Evolutionary conservation across 2,329 filamentous ascomycete genomes (phyloP).

Genomic region (Shiraia bambusicola): DNA sequence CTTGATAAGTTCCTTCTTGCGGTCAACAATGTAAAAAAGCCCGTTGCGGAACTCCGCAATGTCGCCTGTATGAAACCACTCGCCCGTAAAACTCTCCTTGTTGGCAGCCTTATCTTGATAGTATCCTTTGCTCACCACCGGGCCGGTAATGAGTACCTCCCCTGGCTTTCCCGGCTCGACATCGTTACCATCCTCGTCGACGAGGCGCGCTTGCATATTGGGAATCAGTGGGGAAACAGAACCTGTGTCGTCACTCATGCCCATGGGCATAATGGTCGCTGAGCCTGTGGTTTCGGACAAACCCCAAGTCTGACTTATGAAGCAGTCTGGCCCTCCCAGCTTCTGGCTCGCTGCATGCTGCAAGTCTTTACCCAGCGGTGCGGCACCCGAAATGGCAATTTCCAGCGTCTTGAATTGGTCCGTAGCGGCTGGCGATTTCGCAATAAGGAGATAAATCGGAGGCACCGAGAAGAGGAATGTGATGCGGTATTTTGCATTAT

Average conservation of each 20-base stretch:
- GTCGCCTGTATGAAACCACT: conserved; percentile 46
- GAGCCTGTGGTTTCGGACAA: conserved; percentile 57
- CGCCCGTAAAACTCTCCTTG: conserved; percentile 31
- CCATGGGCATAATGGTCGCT: conserved; percentile 50
- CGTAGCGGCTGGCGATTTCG: conserved; percentile 57
- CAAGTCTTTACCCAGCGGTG: conserved; percentile 58
- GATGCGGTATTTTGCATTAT: conserved; percentile 54
- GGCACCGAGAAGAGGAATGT: conserved; percentile 62
- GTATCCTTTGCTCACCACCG: conserved; percentile 43
- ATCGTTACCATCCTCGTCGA: conserved; percentile 38
- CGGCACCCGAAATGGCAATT: conserved; percentile 55
- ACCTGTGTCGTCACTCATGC: conserved; percentile 48
- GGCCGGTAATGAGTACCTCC: conserved; percentile 40
- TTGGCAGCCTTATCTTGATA: conserved; percentile 38
- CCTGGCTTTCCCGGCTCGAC: conserved; percentile 35
- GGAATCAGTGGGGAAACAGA: conserved; percentile 50
- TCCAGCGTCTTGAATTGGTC: conserved; percentile 57
- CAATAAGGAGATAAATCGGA: conserved; percentile 61
- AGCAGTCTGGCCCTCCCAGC: conserved; percentile 48
- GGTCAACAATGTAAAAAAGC: conserved; percentile 48
- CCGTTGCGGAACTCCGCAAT: conserved; percentile 39
- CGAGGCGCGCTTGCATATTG: conserved; percentile 39
- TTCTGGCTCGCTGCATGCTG: conserved; percentile 55
- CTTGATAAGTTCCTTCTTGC: conserved; percentile 51
- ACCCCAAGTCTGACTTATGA: conserved; percentile 59